A percentile compares a stretch with the other conserved stretches of the same genome.
phyloP scores from a whole-genome alignment of 768 basidiomycete species.

The Pisolithus albus region DNA sequence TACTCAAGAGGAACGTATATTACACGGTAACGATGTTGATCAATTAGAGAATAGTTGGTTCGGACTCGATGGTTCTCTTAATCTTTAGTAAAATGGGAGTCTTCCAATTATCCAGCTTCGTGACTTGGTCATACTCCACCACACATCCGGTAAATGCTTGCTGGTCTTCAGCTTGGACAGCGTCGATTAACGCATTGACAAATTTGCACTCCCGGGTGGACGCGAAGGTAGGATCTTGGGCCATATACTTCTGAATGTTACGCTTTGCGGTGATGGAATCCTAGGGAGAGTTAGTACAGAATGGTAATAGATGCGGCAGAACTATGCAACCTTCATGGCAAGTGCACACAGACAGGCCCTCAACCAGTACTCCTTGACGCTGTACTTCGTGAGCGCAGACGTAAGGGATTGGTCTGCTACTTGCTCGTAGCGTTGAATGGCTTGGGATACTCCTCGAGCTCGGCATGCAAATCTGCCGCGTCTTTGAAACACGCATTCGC shows the following conservation, averaged over 20 bases:
- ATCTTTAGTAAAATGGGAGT: constrained; percentile 84
- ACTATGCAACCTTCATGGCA: constrained; percentile 62
- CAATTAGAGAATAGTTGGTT: constrained; percentile 31
- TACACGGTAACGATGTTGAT: background rate
- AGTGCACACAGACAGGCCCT: constrained; percentile 80
- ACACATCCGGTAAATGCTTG: constrained; percentile 77
- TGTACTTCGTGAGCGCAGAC: constrained; percentile 91
- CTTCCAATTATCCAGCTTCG: constrained; percentile 95
- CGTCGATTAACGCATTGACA: constrained; percentile 67
- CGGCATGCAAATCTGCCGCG: constrained; percentile 91
- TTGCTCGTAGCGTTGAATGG: constrained; percentile 84
- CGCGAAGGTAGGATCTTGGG: constrained; percentile 79
- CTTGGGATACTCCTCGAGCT: constrained; percentile 77
- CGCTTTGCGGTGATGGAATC: constrained; percentile 79
- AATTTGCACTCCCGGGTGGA: constrained; percentile 93
- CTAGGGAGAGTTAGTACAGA: constrained; percentile 35
- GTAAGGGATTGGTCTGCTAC: constrained; percentile 80
- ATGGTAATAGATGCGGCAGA: background rate
- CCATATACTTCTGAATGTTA: constrained; percentile 68
- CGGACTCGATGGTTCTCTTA: constrained; percentile 71
- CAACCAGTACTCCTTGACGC: constrained; percentile 97
- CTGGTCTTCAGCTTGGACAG: constrained; percentile 63
- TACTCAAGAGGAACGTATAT: too few relatives aligned
- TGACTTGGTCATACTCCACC: constrained; percentile 88
- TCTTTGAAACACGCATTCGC: constrained; percentile 95